A percentile compares a stretch with the other conserved stretches of the same genome.
Evolutionary conservation across 495 filamentous ascomycete genomes (phyloP).

Genomic region (Rhizodiscina lignyota): DNA sequence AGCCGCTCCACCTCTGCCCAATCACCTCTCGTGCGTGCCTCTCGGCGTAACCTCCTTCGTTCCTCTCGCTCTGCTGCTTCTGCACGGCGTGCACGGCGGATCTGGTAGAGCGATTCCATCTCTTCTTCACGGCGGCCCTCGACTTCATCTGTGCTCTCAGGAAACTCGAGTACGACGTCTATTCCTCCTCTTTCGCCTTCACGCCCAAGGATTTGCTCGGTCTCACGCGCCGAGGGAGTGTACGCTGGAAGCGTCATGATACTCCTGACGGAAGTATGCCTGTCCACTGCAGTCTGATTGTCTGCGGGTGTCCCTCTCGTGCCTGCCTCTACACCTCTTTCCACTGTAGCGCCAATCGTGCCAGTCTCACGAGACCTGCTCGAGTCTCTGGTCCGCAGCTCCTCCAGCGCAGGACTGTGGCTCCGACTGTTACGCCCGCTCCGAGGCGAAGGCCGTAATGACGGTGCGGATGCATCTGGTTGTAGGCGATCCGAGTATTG

Average conservation of each 20-base stretch:
- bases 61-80: conserved; percentile 66
- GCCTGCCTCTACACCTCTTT: too few species aligned
- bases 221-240: conserved; percentile 45
- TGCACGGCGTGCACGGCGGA: conserved; percentile 59
- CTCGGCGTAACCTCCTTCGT: conserved; percentile 42
- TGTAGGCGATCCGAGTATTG: too few species aligned
- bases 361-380: too few species aligned
- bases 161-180: conserved; percentile 77
- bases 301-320: too few species aligned
- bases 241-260: conserved; percentile 88
- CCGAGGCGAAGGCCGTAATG: too few species aligned
- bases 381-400: too few species aligned
- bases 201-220: conserved; percentile 72
- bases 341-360: too few species aligned
- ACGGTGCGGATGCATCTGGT: too few species aligned
- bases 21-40: conserved; percentile 58
- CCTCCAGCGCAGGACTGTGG: too few species aligned
- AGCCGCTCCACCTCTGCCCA: conserved; percentile 29
- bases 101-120: conserved; percentile 78
- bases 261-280: conserved; percentile 74
- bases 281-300: too few species aligned
- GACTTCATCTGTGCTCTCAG: conserved; percentile 55
- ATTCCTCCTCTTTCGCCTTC: conserved; percentile 82
- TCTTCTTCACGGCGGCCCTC: conserved; percentile 74
- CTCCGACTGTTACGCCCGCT: too few species aligned